Evolutionary conservation across 2,329 filamentous ascomycete genomes (phyloP), one percentile per base, ranked within the genome.

Genomic region (Aspergillus melleus): DNA sequence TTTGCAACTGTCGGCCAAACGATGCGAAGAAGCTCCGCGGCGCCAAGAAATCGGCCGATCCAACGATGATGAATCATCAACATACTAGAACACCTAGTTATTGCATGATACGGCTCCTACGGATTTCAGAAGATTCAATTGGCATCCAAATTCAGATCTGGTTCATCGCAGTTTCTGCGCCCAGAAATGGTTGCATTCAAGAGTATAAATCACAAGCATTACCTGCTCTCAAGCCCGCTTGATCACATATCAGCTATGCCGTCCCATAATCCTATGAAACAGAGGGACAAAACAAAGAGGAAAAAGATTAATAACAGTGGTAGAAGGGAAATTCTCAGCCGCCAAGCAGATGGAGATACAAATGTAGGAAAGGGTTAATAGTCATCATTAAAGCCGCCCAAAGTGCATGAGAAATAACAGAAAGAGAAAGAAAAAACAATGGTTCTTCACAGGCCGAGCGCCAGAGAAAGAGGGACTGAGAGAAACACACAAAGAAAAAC

Each of bases 151-250:
- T 16, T 50, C 30, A 46, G 29, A 36, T 39, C 24, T 39, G 24
- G 30, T 20, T 44, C 9, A 19, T 32, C 32, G 47, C 42, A 55
- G 30, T 20, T 47, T n/a, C 49, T 24, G 44, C 44, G 49, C 57
- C 58, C 49, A 54, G 54, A 52, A 55, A 20, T 56, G 39, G 47
- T 61, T 54, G 52, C 56, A 60, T 62, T 58, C 61, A 58, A 62
- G 42, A 53, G 44, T 61, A 54, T 61, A 61, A 61, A 59, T 68
- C 62, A 67, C 65, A 66, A 64, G 60, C 59, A 68, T 62, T 61
- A 58, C 56, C 59, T 62, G 64, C 61, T 66, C 58, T 67, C 66
- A 68, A 68, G 65, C 66, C 66, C 53, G 66, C 66, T 68, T 67
- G 65, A 67, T 67, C 64, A 66, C 64, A 61, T 53, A 44, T 58